phyloP scores from a whole-genome alignment of 805 yeast species.

The Candida piceae region DNA sequence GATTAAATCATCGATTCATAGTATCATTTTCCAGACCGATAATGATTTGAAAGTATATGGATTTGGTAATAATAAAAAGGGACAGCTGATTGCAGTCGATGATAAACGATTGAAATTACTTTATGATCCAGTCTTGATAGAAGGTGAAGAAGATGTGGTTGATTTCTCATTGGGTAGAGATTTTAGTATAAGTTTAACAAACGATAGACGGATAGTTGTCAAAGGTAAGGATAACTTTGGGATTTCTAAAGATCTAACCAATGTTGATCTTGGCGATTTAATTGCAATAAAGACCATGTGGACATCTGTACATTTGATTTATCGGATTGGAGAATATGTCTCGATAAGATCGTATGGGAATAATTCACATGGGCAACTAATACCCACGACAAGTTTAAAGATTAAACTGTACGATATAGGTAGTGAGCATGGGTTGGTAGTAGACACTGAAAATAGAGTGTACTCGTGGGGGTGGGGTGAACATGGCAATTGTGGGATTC shows the following conservation, averaged over 20 bases:
- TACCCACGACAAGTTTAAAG: neutral
- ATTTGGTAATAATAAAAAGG: conserved; percentile 67
- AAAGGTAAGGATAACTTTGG: conserved; percentile 33
- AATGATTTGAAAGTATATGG: conserved; percentile 49
- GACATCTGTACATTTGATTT: conserved; percentile 63
- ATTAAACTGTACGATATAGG: conserved; percentile 47
- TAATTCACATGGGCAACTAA: conserved; percentile 66
- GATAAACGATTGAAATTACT: conserved; percentile 14
- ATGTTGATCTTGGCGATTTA: conserved; percentile 1
- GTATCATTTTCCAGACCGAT: conserved; percentile 34
- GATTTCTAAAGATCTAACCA: conserved; percentile 5
- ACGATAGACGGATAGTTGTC: conserved; percentile 11
- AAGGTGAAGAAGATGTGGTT: conserved; percentile 3
- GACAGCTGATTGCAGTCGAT: conserved; percentile 39
- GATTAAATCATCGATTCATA: conserved; percentile 40
- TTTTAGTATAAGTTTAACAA: conserved; percentile 37
- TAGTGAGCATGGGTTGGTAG: conserved; percentile 78
- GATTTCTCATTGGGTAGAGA: conserved; percentile 50
- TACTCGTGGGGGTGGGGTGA: conserved; percentile 98
- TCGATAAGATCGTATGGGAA: conserved; percentile 58
- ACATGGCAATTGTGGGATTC: conserved; percentile 86
- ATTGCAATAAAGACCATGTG: conserved; percentile 55
- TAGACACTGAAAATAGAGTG: conserved; percentile 32
- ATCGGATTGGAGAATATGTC: conserved; percentile 3
- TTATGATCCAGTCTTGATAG: conserved; percentile 20